Percentiles rank a stretch among this genome's conserved stretches.
phyloP scores from a whole-genome alignment of 2,329 filamentous ascomycete genomes.

The Stachybotrys elegans region DNA sequence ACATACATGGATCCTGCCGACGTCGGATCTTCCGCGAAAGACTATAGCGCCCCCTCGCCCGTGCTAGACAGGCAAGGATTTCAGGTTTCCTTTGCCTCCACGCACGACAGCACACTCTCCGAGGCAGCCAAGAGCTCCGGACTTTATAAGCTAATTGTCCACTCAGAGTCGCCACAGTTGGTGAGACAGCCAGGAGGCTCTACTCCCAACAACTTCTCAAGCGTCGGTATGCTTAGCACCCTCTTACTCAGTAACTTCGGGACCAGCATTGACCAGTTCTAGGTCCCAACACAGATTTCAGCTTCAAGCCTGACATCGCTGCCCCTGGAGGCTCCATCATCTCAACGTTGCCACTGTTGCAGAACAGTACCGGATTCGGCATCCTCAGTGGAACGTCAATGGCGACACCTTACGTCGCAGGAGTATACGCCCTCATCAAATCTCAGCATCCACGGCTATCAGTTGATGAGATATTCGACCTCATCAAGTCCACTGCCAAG shows the following conservation, averaged over 20 bases:
- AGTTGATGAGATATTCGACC: not conserved
- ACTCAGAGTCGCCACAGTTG: not conserved
- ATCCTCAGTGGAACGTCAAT: constrained; percentile 1
- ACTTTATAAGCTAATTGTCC: not conserved
- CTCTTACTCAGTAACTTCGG: not conserved
- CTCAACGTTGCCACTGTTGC: not conserved
- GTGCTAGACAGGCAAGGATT: not conserved
- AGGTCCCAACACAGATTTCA: not conserved
- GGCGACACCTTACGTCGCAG: not conserved
- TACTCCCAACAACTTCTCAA: not conserved
- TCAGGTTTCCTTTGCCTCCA: not conserved
- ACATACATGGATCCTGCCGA: not conserved
- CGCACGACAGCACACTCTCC: not conserved
- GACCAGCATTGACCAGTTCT: not conserved
- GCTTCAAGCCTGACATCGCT: not conserved
- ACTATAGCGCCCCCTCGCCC: not conserved
- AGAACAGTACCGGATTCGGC: not conserved
- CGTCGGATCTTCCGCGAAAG: not conserved
- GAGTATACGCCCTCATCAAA: not conserved
- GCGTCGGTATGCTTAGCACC: not conserved
- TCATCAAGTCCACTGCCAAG: not conserved
- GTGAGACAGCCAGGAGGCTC: not conserved
- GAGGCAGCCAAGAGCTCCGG: not conserved
- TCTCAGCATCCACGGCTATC: not conserved
- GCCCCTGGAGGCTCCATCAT: not conserved